These are phyloP conservation scores for Nicotiana rustica DNA, from an alignment of 305 asterid genomes.

Conservation along the genomic window DNA sequence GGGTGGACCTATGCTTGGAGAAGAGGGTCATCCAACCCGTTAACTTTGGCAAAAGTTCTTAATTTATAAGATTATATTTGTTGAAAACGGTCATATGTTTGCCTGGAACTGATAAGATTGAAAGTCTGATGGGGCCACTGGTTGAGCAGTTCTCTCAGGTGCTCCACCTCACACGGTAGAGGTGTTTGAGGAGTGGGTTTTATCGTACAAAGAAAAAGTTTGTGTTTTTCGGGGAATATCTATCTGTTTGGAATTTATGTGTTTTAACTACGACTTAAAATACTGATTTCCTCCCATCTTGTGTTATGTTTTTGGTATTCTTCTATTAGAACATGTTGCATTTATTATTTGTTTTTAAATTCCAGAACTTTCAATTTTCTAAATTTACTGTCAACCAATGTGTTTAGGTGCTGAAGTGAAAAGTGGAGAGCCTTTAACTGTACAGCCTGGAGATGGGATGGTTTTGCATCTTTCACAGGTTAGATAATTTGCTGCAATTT, in stretches of 20 bases:
- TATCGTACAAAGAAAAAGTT: neutral
- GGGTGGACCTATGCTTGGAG: too few relatives aligned
- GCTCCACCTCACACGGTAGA: neutral
- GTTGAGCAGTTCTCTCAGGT: too few relatives aligned
- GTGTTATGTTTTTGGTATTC: neutral
- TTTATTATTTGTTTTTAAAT: neutral
- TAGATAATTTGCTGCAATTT: neutral
- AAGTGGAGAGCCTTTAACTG: conserved; percentile 60
- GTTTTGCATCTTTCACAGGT: conserved; percentile 94
- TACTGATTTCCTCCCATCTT: neutral
- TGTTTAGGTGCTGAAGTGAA: conserved; percentile 76
- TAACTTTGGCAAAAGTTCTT: too few relatives aligned
- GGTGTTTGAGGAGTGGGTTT: neutral
- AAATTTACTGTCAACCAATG: neutral
- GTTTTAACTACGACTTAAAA: neutral
- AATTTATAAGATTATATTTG: too few relatives aligned
- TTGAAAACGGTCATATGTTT: too few relatives aligned
- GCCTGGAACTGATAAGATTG: too few relatives aligned
- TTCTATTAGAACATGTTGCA: neutral
- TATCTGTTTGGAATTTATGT: neutral
- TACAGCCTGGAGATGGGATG: conserved; percentile 61
- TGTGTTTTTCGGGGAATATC: neutral
- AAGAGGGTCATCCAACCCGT: too few relatives aligned
- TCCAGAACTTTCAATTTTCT: neutral
- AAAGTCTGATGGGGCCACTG: too few relatives aligned